These are phyloP conservation scores for Tagetes patula DNA, from an alignment of 129 eudicot genomes.

Conservation along the genomic window DNA sequence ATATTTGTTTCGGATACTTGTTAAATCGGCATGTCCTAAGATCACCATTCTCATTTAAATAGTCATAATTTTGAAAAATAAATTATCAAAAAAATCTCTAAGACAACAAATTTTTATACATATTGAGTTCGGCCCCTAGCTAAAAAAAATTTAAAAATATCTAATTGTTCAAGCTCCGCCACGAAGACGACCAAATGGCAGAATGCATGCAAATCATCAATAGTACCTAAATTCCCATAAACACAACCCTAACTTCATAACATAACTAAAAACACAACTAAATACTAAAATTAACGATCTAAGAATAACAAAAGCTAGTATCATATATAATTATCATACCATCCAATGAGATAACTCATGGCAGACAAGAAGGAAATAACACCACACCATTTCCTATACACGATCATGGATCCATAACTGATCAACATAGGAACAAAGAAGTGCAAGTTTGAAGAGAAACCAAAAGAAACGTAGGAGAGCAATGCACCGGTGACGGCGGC, in stretches of 20 bases:
- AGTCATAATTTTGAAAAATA: too few species aligned
- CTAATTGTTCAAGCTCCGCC: too few species aligned
- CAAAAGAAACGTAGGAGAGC: constrained; percentile 79
- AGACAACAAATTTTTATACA: too few species aligned
- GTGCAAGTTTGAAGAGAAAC: constrained; percentile 83
- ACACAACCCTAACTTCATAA: constrained; percentile 7
- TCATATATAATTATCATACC: constrained; percentile 36
- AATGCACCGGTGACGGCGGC: constrained; percentile 78
- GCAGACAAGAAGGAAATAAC: constrained; percentile 64
- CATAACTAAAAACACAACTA: neutral
- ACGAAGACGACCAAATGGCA: neutral
- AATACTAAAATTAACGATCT: constrained; percentile 11
- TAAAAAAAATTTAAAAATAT: too few species aligned
- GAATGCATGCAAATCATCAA: constrained; percentile 7
- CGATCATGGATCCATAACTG: constrained; percentile 76
- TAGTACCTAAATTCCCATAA: neutral
- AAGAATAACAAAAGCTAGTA: neutral
- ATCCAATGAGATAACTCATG: constrained; percentile 92
- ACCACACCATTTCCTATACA: constrained; percentile 67
- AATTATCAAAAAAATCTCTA: too few species aligned
- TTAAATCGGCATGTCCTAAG: too few species aligned
- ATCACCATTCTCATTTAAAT: too few species aligned
- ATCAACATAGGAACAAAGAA: constrained; percentile 69
- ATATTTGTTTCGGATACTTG: neutral
- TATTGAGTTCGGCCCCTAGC: too few species aligned